Conservation (phyloP, 192 early-diverging fungal genomes). For the Backusella morwellensis region DNA sequence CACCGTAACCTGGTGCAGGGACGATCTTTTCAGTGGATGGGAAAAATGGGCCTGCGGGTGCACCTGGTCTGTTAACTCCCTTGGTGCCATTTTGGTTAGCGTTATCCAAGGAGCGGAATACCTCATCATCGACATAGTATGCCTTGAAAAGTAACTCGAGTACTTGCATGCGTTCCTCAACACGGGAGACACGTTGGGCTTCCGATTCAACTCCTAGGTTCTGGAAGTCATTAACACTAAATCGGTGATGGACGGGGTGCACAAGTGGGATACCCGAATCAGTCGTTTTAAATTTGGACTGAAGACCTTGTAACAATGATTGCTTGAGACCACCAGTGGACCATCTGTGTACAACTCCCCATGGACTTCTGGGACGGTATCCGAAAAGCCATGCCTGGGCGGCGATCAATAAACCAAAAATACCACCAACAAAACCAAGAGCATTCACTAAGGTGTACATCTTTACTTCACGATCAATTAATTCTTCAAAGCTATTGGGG, state of each 20-base stretch:
- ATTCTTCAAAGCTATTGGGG: conserved; percentile 11
- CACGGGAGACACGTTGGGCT: conserved; percentile 22
- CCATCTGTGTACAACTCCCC: conserved; percentile 39
- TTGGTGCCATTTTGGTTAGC: neutral
- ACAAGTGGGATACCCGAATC: conserved; percentile 31
- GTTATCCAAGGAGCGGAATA: conserved; percentile 26
- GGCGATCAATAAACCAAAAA: conserved; percentile 33
- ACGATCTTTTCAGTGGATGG: conserved; percentile 1
- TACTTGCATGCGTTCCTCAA: conserved; percentile 30
- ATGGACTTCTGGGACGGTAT: conserved; percentile 32
- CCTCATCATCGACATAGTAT: conserved; percentile 35
- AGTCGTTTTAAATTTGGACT: conserved; percentile 25
- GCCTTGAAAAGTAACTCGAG: conserved; percentile 30
- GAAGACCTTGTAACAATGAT: conserved; percentile 24
- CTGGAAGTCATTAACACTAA: conserved; percentile 16
- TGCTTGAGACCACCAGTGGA: conserved; percentile 36
- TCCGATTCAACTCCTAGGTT: conserved; percentile 20
- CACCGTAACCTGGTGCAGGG: neutral
- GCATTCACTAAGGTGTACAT: conserved; percentile 34
- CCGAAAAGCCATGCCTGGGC: conserved; percentile 37
- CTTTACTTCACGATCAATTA: conserved; percentile 29
- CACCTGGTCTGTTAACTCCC: neutral
- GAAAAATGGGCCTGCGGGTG: neutral
- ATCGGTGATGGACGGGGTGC: conserved; percentile 29
- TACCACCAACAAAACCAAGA: conserved; percentile 37